Base-by-base conservation (phyloP, 495 filamentous ascomycete species). In the Aspergillus baeticus region DNA sequence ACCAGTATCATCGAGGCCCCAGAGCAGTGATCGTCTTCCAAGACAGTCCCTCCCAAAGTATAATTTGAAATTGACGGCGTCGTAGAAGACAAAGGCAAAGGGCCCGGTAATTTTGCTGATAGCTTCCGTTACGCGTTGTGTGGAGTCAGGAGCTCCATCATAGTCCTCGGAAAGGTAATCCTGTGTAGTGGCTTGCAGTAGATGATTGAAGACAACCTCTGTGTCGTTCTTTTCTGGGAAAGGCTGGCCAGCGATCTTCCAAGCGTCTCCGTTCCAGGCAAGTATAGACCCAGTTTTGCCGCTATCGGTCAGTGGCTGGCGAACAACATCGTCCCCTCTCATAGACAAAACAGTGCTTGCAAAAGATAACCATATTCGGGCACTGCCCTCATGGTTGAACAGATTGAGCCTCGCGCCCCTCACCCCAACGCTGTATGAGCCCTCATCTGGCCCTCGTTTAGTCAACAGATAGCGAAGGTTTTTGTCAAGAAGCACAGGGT, bases 201-300 rank as follows among this genome's bases (percentile, higher is more conserved):
- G 80, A 41, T 81, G 59, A n/a, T 77, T 59, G 63, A 92, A 86
- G 13, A 98, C 77, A 10, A 69, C 69, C 62, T 89, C 79, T 1
- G 89, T 88, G 67, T 99, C 94, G 68, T 96, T 97, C 37, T 95
- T 97, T 35, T 82, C 85, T 21, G 63, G 58, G 21, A 92, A 73
- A 2, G 65, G 49, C 23, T 77, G 55, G 13, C 79, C 68, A 17
- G 74, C 76, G 50, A 96, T 79, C 48, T 80, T 86, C 94, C 94
- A 99, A 8, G 92, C 95, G 67, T 99, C 94, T n/a, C 94, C 94
- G 63, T 98, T 98, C 93, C 94, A 99, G 78, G 93, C 97, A 14
- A 99, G 78, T 11, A 90, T 76, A 8, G 89, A 93, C 17, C 80
- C 80, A n/a, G 78, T 81, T 2, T 59, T 54, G 5, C 47, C 47